Conservation (phyloP, 1,284 basidiomycete species). For the Ganoderma boninense region DNA sequence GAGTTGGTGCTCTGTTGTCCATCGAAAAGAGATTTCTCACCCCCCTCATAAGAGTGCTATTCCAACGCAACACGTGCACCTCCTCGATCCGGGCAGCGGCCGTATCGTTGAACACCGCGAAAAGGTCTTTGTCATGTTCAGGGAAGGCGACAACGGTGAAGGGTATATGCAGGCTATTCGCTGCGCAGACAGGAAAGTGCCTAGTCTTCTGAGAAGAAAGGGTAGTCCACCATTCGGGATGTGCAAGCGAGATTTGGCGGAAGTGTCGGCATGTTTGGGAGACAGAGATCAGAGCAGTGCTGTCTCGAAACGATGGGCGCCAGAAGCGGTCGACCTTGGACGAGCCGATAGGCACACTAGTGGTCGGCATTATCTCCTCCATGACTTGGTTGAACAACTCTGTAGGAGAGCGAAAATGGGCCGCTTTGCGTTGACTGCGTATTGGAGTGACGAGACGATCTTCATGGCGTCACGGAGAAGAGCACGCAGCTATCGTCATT, state of each 20-base stretch:
- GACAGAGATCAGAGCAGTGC: slow-evolving; percentile 8
- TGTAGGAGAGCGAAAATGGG: slow-evolving; percentile 4
- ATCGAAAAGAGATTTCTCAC: not conserved
- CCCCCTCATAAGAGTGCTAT: not conserved
- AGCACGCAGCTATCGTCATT: not conserved
- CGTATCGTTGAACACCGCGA: slow-evolving; percentile 3
- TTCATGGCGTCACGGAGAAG: not conserved
- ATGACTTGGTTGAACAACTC: slow-evolving; percentile 12
- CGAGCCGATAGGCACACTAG: not conserved
- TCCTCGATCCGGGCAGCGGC: slow-evolving; percentile 4
- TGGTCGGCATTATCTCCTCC: not conserved
- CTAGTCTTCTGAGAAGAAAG: not conserved
- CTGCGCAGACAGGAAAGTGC: not conserved
- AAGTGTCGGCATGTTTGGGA: slow-evolving; percentile 17
- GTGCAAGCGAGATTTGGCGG: slow-evolving; percentile 9
- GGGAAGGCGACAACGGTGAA: not conserved
- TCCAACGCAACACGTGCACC: slow-evolving; percentile 1
- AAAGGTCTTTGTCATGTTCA: not conserved
- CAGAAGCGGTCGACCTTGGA: slow-evolving; percentile 8
- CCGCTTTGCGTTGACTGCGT: not conserved
- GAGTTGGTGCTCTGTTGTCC: not conserved
- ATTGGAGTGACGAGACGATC: not conserved
- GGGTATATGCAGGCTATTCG: not conserved
- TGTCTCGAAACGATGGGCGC: not conserved
- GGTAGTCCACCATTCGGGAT: slow-evolving; percentile 10